These are phyloP conservation scores for Claviceps sp. DNA, from an alignment of 2,329 filamentous ascomycete species.

Conservation along the genomic window DNA sequence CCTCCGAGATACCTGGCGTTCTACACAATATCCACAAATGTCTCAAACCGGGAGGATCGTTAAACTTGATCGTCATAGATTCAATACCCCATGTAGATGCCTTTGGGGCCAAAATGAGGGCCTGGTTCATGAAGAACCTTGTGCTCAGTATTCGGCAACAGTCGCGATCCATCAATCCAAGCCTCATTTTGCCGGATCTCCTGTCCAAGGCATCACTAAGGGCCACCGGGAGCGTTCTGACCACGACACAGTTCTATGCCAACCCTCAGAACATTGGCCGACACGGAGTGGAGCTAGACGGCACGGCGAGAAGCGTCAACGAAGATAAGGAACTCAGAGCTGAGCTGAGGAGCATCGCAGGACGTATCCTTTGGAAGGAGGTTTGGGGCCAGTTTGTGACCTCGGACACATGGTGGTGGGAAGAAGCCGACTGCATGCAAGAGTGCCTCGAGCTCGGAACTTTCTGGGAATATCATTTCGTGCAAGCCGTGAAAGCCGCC, in stretches of 20 bases:
- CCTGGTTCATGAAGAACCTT: constrained; percentile 50
- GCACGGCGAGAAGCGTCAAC: constrained; percentile 9
- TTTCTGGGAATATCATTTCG: constrained; percentile 44
- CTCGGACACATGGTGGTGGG: constrained; percentile 47
- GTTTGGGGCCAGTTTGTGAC: constrained; percentile 43
- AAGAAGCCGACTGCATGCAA: constrained; percentile 37
- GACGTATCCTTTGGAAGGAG: constrained; percentile 46
- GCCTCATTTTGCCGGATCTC: constrained; percentile 44
- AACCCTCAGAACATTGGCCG: constrained; percentile 19
- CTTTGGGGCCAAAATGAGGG: constrained; percentile 41
- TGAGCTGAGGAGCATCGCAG: constrained; percentile 38
- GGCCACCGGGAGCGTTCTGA: constrained; percentile 31
- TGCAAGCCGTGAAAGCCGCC: constrained; percentile 37
- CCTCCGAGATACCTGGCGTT: constrained; percentile 40
- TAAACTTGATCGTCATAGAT: constrained; percentile 50
- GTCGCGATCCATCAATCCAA: constrained; percentile 47
- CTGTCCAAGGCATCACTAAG: constrained; percentile 41
- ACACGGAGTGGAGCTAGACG: constrained; percentile 12
- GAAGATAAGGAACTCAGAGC: constrained; percentile 22
- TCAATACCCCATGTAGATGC: constrained; percentile 42
- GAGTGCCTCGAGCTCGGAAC: constrained; percentile 43
- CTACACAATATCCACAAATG: constrained; percentile 43
- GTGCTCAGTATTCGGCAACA: constrained; percentile 43
- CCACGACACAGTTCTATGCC: constrained; percentile 36
- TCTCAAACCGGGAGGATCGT: constrained; percentile 38